Base-by-base conservation (phyloP, 164 flowering plant genomes). In the Warburgia ugandensis region DNA sequence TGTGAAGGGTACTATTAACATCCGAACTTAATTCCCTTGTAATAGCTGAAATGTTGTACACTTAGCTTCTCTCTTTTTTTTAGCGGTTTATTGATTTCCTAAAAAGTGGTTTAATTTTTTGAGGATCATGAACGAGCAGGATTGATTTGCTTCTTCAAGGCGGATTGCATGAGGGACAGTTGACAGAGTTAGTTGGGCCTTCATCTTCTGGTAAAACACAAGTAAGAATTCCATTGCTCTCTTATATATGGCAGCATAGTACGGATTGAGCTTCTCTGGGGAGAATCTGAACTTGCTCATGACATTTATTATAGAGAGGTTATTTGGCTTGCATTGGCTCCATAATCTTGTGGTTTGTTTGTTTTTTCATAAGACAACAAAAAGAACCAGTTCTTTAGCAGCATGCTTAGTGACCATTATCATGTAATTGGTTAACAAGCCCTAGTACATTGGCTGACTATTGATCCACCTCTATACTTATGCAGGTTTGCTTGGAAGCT, bases 191-290 rank as follows among this genome's bases (percentile, higher is more conserved):
- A 47, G 90, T 76, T 49, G 97, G 97, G n/a, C 73, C 81, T 28
- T 86, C 95, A 33, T 77, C 88, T 31, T 86, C 88, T 59, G 86
- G 97, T 29, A 86, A 89, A 77, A 86, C 95, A 39, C 97, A 86
- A 62, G 97, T 79, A 69, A 55, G 75, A 29, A n/a, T n/a, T n/a
- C n/a, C n/a, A n/a, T n/a, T n/a, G n/a, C n/a, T n/a, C n/a, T n/a
- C n/a, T n/a, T n/a, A n/a, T n/a, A n/a, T n/a, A n/a, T n/a, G n/a
- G n/a, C n/a, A n/a, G n/a, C n/a, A n/a, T n/a, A n/a, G n/a, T n/a
- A n/a, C n/a, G n/a, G n/a, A n/a, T n/a, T n/a, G n/a, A n/a, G n/a
- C n/a, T n/a, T n/a, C n/a, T n/a, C n/a, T n/a, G n/a, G n/a, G n/a
- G n/a, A n/a, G n/a, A n/a, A n/a, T n/a, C n/a, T n/a, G n/a, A n/a